phyloP scores from a whole-genome alignment of 768 basidiomycete genomes.

The Pleurotus pulmonarius region DNA sequence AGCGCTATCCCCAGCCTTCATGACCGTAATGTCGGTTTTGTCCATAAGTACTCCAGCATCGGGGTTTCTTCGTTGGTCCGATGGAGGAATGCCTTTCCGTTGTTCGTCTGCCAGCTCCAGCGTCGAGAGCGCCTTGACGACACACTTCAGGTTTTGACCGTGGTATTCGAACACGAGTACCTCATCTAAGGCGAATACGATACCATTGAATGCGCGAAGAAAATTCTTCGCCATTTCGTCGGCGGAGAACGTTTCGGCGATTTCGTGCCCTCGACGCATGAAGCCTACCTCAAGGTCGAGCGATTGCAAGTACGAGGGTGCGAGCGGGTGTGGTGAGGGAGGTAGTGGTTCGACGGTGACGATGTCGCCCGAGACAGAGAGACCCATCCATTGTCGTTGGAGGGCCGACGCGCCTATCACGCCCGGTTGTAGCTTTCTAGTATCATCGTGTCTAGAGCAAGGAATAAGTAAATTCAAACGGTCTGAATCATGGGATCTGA shows the following conservation, averaged over 20 bases:
- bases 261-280: slow-evolving; percentile 46
- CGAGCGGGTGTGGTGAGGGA: slow-evolving; percentile 41
- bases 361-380: slow-evolving; percentile 74
- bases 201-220: slow-evolving; percentile 66
- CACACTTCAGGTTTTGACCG: slow-evolving; percentile 75
- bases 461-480: background rate
- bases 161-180: slow-evolving; percentile 84
- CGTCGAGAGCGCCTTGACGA: slow-evolving; percentile 54
- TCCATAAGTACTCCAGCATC: slow-evolving; percentile 79
- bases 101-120: slow-evolving; percentile 65
- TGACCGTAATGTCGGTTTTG: slow-evolving; percentile 86
- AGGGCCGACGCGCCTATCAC: slow-evolving; percentile 71
- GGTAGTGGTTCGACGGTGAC: slow-evolving; percentile 68
- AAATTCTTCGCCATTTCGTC: slow-evolving; percentile 84
- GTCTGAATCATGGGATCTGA: slow-evolving; percentile 28
- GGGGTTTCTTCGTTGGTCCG: slow-evolving; percentile 18
- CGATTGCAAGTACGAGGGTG: slow-evolving; percentile 66
- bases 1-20: slow-evolving; percentile 75
- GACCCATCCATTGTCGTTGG: slow-evolving; percentile 87
- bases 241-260: slow-evolving; percentile 70
- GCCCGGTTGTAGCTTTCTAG: slow-evolving; percentile 64
- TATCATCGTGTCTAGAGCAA: slow-evolving; percentile 69
- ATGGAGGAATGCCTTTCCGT: slow-evolving; percentile 33
- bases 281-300: slow-evolving; percentile 82
- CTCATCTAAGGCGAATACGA: slow-evolving; percentile 68